These are phyloP conservation scores for Solanum chmielewskii DNA, from an alignment of 257 asterid species.

Conservation along the genomic window DNA sequence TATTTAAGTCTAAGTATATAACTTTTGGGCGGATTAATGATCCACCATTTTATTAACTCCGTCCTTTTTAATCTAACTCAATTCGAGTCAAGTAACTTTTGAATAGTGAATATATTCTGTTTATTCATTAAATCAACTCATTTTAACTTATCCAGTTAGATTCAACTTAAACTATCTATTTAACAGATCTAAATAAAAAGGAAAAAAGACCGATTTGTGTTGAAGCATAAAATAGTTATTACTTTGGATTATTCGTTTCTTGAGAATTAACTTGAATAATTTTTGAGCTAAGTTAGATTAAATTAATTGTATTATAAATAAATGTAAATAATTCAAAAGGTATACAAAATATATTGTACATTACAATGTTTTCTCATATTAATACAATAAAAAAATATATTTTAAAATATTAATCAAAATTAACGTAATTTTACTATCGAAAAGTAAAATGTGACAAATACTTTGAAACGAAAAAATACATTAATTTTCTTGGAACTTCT, in stretches of 20 bases:
- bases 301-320: neutral
- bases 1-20: accelerated
- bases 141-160: neutral
- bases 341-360: accelerated
- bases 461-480: neutral
- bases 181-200: neutral
- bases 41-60: neutral
- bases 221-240: neutral
- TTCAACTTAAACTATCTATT: neutral
- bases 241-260: neutral
- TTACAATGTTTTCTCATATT: accelerated
- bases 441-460: neutral
- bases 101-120: neutral
- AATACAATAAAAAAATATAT: neutral
- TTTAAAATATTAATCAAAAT: neutral
- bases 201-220: neutral
- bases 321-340: neutral
- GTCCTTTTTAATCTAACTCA: neutral
- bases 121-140: neutral
- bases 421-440: accelerated
- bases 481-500: neutral
- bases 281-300: neutral
- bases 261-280: neutral
- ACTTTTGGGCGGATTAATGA: neutral
- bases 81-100: neutral